Percentiles rank a stretch among this genome's conserved stretches.
These are phyloP conservation scores for Phialemonium atrogriseum DNA, from an alignment of 2,329 filamentous ascomycete species.

Conservation along the genomic window DNA sequence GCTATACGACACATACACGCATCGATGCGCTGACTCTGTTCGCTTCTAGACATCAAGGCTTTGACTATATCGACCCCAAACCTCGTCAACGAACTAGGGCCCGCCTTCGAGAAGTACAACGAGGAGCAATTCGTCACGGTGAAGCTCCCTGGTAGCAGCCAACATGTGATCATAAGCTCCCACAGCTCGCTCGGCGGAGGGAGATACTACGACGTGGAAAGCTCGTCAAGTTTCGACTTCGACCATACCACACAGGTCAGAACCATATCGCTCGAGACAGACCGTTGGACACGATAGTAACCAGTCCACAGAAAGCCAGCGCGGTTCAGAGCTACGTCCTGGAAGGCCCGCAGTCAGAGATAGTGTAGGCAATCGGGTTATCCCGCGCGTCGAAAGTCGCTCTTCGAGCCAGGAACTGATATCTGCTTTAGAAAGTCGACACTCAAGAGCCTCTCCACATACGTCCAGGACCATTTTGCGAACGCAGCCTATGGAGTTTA, in stretches of 20 bases:
- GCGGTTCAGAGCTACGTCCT: conserved; percentile 69
- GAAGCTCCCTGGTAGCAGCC: conserved; percentile 80
- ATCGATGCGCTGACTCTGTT: conserved; percentile 2
- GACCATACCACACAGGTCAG: conserved; percentile 72
- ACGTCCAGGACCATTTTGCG: conserved; percentile 84
- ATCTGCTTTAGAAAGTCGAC: conserved; percentile 61
- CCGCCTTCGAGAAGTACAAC: conserved; percentile 91
- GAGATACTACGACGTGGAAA: conserved; percentile 86
- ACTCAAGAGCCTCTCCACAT: conserved; percentile 64
- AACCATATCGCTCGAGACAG: conserved; percentile 4
- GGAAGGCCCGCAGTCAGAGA: conserved; percentile 67
- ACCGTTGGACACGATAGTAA: conserved; percentile 2
- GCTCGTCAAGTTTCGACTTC: conserved; percentile 79
- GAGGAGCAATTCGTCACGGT: conserved; percentile 86
- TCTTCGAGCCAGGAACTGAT: too few species aligned
- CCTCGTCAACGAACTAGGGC: conserved; percentile 63
- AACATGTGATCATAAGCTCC: conserved; percentile 76
- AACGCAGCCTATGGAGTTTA: conserved; percentile 75
- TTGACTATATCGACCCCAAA: conserved; percentile 63
- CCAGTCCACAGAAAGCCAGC: conserved; percentile 62
- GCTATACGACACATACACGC: neutral
- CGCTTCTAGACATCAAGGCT: conserved; percentile 70
- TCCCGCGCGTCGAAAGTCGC: too few species aligned
- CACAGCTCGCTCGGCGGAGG: conserved; percentile 75
- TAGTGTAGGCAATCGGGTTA: conserved; percentile 80